Percentiles rank a stretch among this genome's conserved stretches.
phyloP scores from a whole-genome alignment of 2,329 filamentous ascomycete genomes.

The Ceratocystis harringtonii region DNA sequence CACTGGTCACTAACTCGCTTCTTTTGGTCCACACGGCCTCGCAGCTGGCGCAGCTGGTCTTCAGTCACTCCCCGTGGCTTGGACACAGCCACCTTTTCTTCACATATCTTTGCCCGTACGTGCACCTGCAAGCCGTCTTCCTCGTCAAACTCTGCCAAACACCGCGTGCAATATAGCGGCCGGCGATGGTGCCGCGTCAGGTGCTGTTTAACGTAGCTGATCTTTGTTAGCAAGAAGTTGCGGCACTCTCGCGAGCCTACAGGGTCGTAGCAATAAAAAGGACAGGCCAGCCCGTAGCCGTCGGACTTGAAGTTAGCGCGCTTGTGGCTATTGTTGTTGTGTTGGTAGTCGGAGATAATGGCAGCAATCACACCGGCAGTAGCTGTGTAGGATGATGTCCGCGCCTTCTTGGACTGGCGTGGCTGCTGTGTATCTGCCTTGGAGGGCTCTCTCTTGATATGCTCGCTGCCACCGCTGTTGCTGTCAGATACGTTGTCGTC shows the following conservation, averaged over 20 bases:
- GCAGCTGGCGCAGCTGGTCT: constrained; percentile 18
- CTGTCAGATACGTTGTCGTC: constrained; percentile 9
- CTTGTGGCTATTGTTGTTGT: constrained; percentile 11
- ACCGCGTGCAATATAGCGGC: constrained; percentile 20
- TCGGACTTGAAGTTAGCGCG: constrained; percentile 13
- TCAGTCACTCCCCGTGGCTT: constrained; percentile 19
- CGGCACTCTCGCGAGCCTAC: constrained; percentile 19
- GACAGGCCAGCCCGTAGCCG: constrained; percentile 19
- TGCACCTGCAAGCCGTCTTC: constrained; percentile 18
- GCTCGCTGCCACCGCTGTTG: neutral
- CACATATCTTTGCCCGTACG: constrained; percentile 16
- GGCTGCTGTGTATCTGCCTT: neutral
- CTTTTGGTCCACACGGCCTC: constrained; percentile 19
- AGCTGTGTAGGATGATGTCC: neutral
- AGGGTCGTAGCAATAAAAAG: constrained; percentile 20
- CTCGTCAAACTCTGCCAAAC: constrained; percentile 18
- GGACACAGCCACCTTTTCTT: constrained; percentile 1
- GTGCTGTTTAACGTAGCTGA: constrained; percentile 23
- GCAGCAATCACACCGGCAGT: neutral
- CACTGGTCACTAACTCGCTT: constrained; percentile 19
- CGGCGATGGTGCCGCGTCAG: constrained; percentile 19
- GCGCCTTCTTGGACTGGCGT: constrained; percentile 8
- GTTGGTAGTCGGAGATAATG: neutral
- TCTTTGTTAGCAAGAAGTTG: constrained; percentile 19
- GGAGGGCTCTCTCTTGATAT: neutral